Percentiles rank a stretch among this genome's conserved stretches.
These are phyloP conservation scores for Kuraishia capsulata DNA, from an alignment of 805 yeast genomes.

Conservation along the genomic window DNA sequence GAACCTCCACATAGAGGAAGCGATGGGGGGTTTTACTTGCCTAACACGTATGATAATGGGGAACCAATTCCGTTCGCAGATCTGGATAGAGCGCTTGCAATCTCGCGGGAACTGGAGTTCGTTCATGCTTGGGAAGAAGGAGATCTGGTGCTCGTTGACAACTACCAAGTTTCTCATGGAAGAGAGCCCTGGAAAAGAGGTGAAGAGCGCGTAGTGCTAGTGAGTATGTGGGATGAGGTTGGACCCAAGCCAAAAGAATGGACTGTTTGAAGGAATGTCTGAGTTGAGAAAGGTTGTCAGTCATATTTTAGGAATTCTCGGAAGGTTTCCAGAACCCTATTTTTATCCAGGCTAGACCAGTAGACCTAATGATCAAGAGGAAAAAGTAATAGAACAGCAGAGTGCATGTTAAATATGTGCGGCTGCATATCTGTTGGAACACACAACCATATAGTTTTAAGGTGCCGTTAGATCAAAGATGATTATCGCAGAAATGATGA, in stretches of 20 bases:
- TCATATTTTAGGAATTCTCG: no score
- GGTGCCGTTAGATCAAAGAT: no score
- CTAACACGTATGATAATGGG: constrained; percentile 13
- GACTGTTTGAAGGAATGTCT: no score
- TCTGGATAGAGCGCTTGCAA: constrained; percentile 11
- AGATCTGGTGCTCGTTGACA: constrained; percentile 24
- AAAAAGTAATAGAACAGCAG: no score
- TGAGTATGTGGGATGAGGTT: constrained; percentile 26
- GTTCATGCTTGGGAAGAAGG: constrained; percentile 22
- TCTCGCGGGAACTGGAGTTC: constrained; percentile 14
- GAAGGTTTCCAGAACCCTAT: no score
- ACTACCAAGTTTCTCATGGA: constrained; percentile 26
- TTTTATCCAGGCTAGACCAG: no score
- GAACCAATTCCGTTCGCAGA: constrained; percentile 9
- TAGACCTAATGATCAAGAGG: no score
- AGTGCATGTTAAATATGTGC: no score
- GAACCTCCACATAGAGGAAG: neutral
- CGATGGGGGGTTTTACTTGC: neutral
- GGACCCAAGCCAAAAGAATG: neutral
- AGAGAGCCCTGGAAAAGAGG: constrained; percentile 20
- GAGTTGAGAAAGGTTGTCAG: no score
- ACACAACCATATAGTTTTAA: no score
- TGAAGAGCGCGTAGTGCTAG: constrained; percentile 17
- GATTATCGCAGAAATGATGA: no score
- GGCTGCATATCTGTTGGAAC: no score